Conservation (phyloP, 139 green algal genomes). For the Dunaliella sp. region DNA sequence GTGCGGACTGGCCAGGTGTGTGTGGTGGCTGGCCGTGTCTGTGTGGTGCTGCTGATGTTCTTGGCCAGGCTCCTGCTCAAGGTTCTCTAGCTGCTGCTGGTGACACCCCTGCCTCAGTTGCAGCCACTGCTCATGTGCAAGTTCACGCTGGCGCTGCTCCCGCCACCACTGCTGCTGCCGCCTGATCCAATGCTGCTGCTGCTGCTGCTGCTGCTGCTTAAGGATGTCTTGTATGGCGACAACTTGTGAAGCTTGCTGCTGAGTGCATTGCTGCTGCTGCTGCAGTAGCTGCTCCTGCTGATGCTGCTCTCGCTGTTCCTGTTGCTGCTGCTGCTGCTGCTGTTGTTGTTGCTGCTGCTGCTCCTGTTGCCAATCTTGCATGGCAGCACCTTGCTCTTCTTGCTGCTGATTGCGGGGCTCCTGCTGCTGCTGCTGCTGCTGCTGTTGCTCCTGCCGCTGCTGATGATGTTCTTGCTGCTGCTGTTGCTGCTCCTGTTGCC, state of each 20-base stretch:
- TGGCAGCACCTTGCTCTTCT: not conserved
- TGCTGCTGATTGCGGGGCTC: not conserved
- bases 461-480: not conserved
- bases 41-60: not conserved
- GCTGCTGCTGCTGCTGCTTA: no score
- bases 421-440: constrained; percentile 11
- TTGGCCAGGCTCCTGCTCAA: not conserved
- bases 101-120: not conserved
- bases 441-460: not conserved
- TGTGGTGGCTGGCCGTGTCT: no score
- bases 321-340: not conserved
- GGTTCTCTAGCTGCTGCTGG: not conserved
- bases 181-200: not conserved
- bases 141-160: constrained; percentile 4
- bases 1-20: no score
- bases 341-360: not conserved
- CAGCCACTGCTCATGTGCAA: not conserved
- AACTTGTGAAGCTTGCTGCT: no score
- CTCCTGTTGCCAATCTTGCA: not conserved
- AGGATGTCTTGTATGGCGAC: no score
- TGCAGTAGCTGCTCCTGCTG: not conserved
- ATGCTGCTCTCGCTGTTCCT: not conserved
- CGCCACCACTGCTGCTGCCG: constrained; percentile 1
- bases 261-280: constrained; percentile 10
- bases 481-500: not conserved